Conservation (phyloP, 2,329 filamentous ascomycete species). For the Ascomycota sp. region DNA sequence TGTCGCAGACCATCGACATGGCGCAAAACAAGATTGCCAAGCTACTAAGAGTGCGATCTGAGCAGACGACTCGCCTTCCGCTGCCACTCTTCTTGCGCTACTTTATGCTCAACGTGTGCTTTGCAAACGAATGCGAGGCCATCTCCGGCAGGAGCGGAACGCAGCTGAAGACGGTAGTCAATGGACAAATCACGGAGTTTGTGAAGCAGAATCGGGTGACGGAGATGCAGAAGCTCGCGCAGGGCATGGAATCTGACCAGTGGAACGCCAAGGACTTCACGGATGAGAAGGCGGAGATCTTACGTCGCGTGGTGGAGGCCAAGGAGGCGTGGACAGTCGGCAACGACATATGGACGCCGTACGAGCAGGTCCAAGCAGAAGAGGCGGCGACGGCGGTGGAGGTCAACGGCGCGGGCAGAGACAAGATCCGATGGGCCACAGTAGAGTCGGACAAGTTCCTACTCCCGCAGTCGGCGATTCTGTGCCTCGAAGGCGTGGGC, state of each 20-base stretch:
- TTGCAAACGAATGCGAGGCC: constrained; percentile 72
- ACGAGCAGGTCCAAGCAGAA: constrained; percentile 15
- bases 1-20: constrained; percentile 63
- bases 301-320: constrained; percentile 49
- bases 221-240: constrained; percentile 55
- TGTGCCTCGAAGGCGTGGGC: constrained; percentile 64
- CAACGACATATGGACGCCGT: constrained; percentile 35
- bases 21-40: constrained; percentile 61
- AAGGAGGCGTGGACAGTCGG: constrained; percentile 43
- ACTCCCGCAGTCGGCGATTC: constrained; percentile 62
- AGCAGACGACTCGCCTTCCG: constrained; percentile 48
- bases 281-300: constrained; percentile 34
- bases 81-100: constrained; percentile 58
- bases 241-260: constrained; percentile 59
- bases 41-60: constrained; percentile 55
- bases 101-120: constrained; percentile 63
- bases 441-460: constrained; percentile 76
- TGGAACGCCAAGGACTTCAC: constrained; percentile 64
- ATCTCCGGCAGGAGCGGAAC: constrained; percentile 62
- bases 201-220: constrained; percentile 49
- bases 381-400: constrained; percentile 12
- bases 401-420: constrained; percentile 31
- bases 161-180: constrained; percentile 58
- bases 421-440: constrained; percentile 48
- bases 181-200: constrained; percentile 64